Base-by-base conservation (phyloP, 805 yeast genomes). In the Yamadazyma kitorensis region DNA sequence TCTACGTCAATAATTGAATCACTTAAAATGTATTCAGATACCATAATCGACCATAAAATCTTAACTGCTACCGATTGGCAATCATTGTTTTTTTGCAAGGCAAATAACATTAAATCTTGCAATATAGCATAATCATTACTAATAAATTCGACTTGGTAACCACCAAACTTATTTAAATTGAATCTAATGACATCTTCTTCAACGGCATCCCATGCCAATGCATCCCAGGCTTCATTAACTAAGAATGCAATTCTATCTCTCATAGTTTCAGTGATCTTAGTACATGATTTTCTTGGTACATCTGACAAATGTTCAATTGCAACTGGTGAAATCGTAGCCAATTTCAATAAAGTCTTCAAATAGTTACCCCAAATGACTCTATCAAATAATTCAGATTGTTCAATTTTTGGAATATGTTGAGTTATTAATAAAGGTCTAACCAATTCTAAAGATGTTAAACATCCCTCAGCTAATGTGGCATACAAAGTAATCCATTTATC, bases 401-500 rank as follows among this genome's bases (percentile, higher is more conserved):
- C 70, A 8, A 68, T 59, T 3, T 64, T 49, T 2, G 91, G 88
- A 27, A 79, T 64, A 45, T 73, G 72, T 33, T 68, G 66, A 6
- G 51, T 47, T 4, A 72, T 55, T 61, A 82, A 57, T 32, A 70
- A 58, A 17, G 76, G 76, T 35, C 70, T 64, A 25, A 78, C 53
- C 45, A 80, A 57, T 45, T 73, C 81, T 39, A 82, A 59, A 2
- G 78, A 59, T 25, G 72, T 64, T 34, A 80, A 62, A 29, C 80
- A 57, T 17, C 80, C 74, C 43, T 81, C 81, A 21, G 74, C 65
- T 14, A 80, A 57, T 41, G 79, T 44, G 0, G 84, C 72, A 39
- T 77, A 72, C 16, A 85, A 56, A 0, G 93, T 81, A 5, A 86
- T 56, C 95, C 95, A 87, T 46, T 76, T 80, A 19, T 70, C 72